phyloP scores from a whole-genome alignment of 1,284 basidiomycete genomes.

The Puccinia novopanici region DNA sequence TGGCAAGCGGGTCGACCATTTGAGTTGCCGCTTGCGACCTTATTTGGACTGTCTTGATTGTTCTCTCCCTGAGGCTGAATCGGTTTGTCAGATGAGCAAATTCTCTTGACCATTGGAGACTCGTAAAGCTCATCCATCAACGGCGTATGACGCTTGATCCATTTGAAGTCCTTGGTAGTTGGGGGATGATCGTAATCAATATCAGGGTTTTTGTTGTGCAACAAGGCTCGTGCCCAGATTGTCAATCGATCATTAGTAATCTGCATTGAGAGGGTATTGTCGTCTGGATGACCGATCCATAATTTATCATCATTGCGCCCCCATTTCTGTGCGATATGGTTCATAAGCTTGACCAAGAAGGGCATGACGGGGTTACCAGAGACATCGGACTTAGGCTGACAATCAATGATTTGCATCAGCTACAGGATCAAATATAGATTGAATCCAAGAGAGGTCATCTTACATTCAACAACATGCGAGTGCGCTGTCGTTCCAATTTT shows the following conservation, averaged over 20 bases:
- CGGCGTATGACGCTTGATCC: not conserved
- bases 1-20: no score
- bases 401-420: not conserved
- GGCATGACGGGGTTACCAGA: not conserved
- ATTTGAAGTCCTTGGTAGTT: not conserved
- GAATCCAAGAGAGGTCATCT: not conserved
- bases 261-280: not conserved
- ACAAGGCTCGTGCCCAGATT: not conserved
- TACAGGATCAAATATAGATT: not conserved
- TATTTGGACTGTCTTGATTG: no score
- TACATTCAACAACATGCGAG: not conserved
- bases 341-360: not conserved
- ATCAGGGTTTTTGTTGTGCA: not conserved
- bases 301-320: not conserved
- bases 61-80: no score
- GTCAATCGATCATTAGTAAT: not conserved
- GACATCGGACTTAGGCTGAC: not conserved
- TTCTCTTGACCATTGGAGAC: no score
- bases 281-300: not conserved
- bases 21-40: no score
- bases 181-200: not conserved
- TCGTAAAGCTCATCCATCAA: no score
- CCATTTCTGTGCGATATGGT: not conserved
- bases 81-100: no score
- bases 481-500: not conserved